Conservation (phyloP, 2,329 filamentous ascomycete species). For the Neofusicoccum sp. region DNA sequence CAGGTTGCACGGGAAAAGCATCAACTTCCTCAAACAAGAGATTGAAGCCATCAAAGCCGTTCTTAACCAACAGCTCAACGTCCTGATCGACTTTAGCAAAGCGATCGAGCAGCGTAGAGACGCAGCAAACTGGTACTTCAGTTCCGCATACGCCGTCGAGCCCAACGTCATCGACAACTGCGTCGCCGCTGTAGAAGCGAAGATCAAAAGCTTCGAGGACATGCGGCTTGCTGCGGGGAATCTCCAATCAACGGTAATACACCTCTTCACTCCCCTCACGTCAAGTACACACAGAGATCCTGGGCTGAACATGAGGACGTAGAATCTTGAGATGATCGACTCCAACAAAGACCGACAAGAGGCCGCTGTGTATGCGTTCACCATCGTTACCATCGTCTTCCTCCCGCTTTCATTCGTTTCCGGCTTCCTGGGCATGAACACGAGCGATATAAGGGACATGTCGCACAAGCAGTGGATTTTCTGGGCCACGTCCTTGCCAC, state of each 20-base stretch:
- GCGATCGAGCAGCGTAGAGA: background rate
- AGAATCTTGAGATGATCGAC: slow-evolving; percentile 1
- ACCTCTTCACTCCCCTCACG: background rate
- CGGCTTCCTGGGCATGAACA: slow-evolving; percentile 46
- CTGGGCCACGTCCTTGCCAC: slow-evolving; percentile 29
- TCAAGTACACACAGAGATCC: background rate
- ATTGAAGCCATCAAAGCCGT: slow-evolving; percentile 7
- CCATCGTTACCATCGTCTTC: slow-evolving; percentile 46
- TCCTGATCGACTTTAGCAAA: background rate
- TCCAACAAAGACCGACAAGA: slow-evolving; percentile 42
- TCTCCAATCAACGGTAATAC: background rate
- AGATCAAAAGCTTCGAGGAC: slow-evolving; percentile 1
- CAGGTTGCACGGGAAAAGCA: slow-evolving; percentile 1
- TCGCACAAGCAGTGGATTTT: slow-evolving; percentile 39
- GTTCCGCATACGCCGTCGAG: background rate
- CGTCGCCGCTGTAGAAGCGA: background rate
- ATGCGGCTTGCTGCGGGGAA: background rate
- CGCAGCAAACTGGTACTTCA: background rate
- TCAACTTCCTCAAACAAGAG: slow-evolving; percentile 9
- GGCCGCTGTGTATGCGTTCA: slow-evolving; percentile 47
- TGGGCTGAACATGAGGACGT: background rate
- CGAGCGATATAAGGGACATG: slow-evolving; percentile 43
- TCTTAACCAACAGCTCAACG: background rate
- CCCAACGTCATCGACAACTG: background rate
- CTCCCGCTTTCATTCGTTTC: slow-evolving; percentile 45